Evolutionary conservation across 345 rosid genomes (phyloP).

Genomic region (Dipteronia sinensis): DNA sequence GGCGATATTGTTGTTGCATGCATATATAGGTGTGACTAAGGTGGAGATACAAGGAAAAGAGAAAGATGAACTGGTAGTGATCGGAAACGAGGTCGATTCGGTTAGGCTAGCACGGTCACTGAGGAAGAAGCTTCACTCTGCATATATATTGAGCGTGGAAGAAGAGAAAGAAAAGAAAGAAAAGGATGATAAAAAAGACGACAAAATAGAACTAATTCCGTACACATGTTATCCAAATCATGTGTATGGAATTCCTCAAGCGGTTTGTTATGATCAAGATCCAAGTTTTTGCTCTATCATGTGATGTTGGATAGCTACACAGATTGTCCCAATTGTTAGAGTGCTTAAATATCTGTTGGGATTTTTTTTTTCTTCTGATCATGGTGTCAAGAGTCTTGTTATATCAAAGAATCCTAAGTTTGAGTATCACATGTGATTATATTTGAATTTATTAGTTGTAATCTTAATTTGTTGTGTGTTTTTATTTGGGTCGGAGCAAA

Average conservation of each 20-base stretch:
- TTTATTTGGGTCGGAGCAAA: too few relatives aligned
- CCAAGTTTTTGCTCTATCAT: background rate
- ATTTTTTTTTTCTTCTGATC: too few relatives aligned
- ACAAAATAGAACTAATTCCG: too few relatives aligned
- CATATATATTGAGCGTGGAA: background rate
- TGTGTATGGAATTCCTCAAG: background rate
- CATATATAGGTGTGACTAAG: constrained; percentile 16
- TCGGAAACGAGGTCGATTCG: constrained; percentile 7
- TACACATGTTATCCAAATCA: too few relatives aligned
- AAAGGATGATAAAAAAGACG: background rate
- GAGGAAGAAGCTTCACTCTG: constrained; percentile 12
- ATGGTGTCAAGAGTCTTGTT: too few relatives aligned
- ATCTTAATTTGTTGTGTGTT: too few relatives aligned
- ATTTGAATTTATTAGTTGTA: too few relatives aligned
- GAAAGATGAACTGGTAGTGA: constrained; percentile 20
- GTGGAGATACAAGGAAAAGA: constrained; percentile 18
- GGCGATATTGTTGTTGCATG: background rate
- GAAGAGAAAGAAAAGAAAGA: background rate
- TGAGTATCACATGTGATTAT: too few relatives aligned
- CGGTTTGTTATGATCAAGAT: background rate
- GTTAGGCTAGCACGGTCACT: background rate
- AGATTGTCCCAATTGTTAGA: too few relatives aligned
- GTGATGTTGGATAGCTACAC: background rate
- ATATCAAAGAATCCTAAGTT: too few relatives aligned
- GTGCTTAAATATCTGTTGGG: too few relatives aligned